Conservation (phyloP, 139 green algal genomes). For the Parachlorella kessleri region DNA sequence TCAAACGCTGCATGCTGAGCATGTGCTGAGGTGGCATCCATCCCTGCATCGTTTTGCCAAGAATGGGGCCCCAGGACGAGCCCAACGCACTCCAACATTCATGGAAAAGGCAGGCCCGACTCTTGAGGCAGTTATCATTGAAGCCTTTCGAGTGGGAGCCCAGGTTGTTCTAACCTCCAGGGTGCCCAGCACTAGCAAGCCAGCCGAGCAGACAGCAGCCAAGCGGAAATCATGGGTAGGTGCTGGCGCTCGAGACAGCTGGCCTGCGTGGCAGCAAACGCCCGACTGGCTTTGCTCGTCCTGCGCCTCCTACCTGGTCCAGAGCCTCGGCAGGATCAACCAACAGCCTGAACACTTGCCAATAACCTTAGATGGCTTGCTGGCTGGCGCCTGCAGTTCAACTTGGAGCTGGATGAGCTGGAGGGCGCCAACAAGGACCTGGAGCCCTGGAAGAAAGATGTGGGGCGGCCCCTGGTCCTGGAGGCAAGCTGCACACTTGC, state of each 20-base stretch:
- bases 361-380: not conserved
- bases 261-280: not conserved
- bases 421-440: slow-evolving; percentile 35
- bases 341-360: no score
- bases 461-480: slow-evolving; percentile 39
- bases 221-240: not conserved
- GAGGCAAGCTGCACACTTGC: slow-evolving; percentile 31
- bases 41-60: no score
- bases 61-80: no score
- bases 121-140: not conserved
- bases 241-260: not conserved
- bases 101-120: no score
- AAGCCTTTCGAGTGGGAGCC: not conserved
- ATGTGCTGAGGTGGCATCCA: no score
- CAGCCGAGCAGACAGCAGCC: not conserved
- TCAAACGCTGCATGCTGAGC: no score
- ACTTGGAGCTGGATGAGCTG: slow-evolving; percentile 60
- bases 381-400: slow-evolving; percentile 52
- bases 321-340: no score
- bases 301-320: no score
- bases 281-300: no score
- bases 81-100: no score
- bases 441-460: slow-evolving; percentile 48
- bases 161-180: not conserved
- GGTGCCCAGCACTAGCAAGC: not conserved